phyloP scores from a whole-genome alignment of 306 rosid genomes.

The Delonix regia region DNA sequence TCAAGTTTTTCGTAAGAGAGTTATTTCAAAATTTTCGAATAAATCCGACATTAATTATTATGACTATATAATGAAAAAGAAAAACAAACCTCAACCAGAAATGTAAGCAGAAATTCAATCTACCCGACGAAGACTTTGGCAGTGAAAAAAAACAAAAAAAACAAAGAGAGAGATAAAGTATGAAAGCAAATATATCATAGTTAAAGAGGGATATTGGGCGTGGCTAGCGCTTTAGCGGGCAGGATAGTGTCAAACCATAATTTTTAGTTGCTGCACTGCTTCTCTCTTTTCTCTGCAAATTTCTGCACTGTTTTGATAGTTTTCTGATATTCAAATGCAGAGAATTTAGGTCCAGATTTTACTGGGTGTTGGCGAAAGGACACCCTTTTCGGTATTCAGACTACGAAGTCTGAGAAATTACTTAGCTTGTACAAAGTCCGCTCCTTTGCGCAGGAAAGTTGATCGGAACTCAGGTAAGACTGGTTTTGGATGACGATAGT shows the following conservation, averaged over 20 bases:
- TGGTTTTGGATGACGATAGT: conserved; percentile 41
- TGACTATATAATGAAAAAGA: too few relatives aligned
- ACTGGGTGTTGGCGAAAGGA: background rate
- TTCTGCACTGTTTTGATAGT: background rate
- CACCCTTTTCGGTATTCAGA: background rate
- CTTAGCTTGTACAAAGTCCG: background rate
- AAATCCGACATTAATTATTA: too few relatives aligned
- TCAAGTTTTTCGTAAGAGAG: too few relatives aligned
- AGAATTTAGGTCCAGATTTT: too few relatives aligned
- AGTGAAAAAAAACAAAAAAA: too few relatives aligned
- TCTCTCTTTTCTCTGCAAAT: background rate
- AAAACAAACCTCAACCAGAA: background rate
- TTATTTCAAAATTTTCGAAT: too few relatives aligned
- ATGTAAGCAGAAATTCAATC: background rate
- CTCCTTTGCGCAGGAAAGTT: background rate
- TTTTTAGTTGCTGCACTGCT: background rate
- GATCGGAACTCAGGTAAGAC: background rate
- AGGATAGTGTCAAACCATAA: background rate
- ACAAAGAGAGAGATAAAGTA: too few relatives aligned
- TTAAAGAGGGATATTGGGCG: background rate
- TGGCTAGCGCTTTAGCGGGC: background rate
- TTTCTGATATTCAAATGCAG: too few relatives aligned
- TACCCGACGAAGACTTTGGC: background rate
- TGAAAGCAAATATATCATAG: too few relatives aligned
- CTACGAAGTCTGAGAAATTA: background rate